Evolutionary conservation across 768 basidiomycete species (phyloP).

Genomic region (Mrakia frigida): DNA sequence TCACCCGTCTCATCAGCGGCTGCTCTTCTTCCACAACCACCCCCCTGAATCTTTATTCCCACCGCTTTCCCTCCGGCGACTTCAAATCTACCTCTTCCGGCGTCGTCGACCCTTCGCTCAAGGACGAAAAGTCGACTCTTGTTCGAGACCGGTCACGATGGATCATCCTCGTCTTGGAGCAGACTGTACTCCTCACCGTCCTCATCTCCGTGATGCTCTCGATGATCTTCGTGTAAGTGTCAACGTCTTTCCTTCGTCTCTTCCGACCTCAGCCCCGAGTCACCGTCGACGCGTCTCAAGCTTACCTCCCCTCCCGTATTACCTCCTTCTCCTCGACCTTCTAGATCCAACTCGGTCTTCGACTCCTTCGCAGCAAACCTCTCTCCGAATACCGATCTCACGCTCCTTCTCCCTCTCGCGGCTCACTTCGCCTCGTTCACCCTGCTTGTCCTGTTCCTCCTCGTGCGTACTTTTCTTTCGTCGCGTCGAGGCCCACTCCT

Average conservation of each 20-base stretch:
- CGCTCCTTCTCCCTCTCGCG: slow-evolving; percentile 1
- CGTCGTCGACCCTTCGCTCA: no score
- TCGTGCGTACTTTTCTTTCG: not conserved
- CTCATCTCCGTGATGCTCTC: not conserved
- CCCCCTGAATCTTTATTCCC: no score
- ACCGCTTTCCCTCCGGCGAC: no score
- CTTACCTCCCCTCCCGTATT: no score
- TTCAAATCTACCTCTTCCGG: no score
- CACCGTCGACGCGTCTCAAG: no score
- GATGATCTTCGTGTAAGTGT: not conserved
- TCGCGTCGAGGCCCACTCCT: not conserved
- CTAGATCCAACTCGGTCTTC: not conserved
- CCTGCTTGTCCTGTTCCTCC: not conserved
- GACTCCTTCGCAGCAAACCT: not conserved
- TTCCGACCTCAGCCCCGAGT: not conserved
- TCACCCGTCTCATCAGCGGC: no score
- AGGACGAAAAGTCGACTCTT: not conserved
- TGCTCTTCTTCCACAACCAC: no score
- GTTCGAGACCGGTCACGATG: not conserved
- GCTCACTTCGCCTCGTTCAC: not conserved
- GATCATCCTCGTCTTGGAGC: not conserved
- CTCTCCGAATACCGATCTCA: not conserved
- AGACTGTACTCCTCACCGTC: not conserved
- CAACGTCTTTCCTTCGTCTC: not conserved
- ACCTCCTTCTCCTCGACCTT: not conserved